Percentiles rank a stretch among this genome's conserved stretches.
These are phyloP conservation scores for Leptographium flavum DNA, from an alignment of 2,329 filamentous ascomycete species.

Conservation along the genomic window DNA sequence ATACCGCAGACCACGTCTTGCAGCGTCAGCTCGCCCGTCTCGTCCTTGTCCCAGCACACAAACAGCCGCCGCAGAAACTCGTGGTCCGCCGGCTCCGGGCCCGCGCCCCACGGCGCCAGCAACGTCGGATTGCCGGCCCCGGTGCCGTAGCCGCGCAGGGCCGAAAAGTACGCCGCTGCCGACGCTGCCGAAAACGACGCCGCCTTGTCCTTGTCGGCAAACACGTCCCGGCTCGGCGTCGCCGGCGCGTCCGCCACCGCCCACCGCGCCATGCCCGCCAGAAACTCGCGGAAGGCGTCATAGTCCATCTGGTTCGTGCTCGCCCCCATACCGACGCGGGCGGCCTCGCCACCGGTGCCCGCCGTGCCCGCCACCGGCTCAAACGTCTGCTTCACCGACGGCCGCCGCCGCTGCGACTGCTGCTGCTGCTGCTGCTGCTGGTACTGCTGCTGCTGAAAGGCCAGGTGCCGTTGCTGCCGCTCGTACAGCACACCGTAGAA, in stretches of 20 bases:
- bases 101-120: slow-evolving; percentile 38
- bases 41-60: slow-evolving; percentile 72
- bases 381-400: background rate
- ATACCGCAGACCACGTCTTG: slow-evolving; percentile 88
- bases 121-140: slow-evolving; percentile 17
- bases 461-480: slow-evolving; percentile 66
- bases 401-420: slow-evolving; percentile 48
- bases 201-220: slow-evolving; percentile 32
- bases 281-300: slow-evolving; percentile 85
- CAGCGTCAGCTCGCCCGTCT: slow-evolving; percentile 62
- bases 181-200: slow-evolving; percentile 31
- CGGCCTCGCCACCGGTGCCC: slow-evolving; percentile 43
- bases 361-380: background rate
- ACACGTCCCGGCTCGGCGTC: slow-evolving; percentile 33
- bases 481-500: slow-evolving; percentile 92
- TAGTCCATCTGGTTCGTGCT: slow-evolving; percentile 96
- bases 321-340: slow-evolving; percentile 73
- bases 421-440: slow-evolving; percentile 53
- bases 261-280: slow-evolving; percentile 84
- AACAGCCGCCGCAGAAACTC: slow-evolving; percentile 88
- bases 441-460: slow-evolving; percentile 67
- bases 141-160: slow-evolving; percentile 29
- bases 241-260: slow-evolving; percentile 75
- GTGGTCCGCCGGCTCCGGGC: slow-evolving; percentile 68
- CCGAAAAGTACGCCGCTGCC: slow-evolving; percentile 39